Conservation (phyloP, 192 early-diverging fungal species). For the Coemansia sp. region DNA sequence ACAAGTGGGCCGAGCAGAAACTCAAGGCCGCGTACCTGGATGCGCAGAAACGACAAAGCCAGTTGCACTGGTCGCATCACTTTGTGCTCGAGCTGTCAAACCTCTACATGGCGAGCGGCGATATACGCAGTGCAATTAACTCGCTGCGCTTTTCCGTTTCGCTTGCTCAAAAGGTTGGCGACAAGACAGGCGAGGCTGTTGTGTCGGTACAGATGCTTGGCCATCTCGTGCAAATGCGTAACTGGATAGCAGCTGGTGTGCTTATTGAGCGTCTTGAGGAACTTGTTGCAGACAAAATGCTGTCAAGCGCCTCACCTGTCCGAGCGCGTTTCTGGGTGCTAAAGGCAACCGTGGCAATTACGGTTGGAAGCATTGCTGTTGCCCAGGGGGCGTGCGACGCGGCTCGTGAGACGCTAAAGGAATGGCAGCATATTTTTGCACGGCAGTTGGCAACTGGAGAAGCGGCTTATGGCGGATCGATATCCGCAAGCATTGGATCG, state of each 20-base stretch:
- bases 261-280: background rate
- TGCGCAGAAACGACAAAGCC: conserved; percentile 28
- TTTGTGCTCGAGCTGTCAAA: conserved; percentile 37
- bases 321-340: conserved; percentile 42
- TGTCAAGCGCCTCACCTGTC: conserved; percentile 11
- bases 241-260: conserved; percentile 11
- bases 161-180: conserved; percentile 19
- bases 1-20: conserved; percentile 40
- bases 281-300: background rate
- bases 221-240: conserved; percentile 19
- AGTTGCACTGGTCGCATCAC: conserved; percentile 30
- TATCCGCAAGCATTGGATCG: conserved; percentile 4
- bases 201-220: conserved; percentile 29
- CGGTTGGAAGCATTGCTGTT: conserved; percentile 13
- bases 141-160: conserved; percentile 12
- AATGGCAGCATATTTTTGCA: conserved; percentile 42
- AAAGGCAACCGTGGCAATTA: conserved; percentile 8
- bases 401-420: conserved; percentile 33
- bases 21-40: conserved; percentile 26
- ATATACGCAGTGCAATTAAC: conserved; percentile 10
- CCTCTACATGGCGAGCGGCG: conserved; percentile 9
- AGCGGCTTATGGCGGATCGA: conserved; percentile 21
- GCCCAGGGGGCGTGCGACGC: conserved; percentile 25
- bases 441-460: conserved; percentile 5
- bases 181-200: conserved; percentile 12